Base-by-base conservation (phyloP, 2,329 filamentous ascomycete species). In the Talaromyces islandicus region DNA sequence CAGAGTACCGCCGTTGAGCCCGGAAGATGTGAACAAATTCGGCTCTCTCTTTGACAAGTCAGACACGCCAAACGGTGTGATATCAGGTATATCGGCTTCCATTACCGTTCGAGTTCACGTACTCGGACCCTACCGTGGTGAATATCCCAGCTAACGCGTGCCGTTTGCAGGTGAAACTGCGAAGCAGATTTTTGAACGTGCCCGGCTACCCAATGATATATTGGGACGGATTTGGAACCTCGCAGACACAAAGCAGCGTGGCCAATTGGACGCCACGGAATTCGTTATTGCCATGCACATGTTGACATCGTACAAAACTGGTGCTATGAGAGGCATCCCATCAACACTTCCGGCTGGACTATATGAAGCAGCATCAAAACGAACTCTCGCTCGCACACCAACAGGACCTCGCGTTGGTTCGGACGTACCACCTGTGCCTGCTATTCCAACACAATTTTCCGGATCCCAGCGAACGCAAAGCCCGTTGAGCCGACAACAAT, bases 281-380 rank as follows among this genome's bases (percentile, higher is more conserved):
- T 99, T 99, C 73, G 90, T 96, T 71, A 95, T 99, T 70, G 94
- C 94, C 52, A 99, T 99, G 94, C 94, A 99, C 74, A 81, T 99
- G 62, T 82, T 99, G 63, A 93, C 91, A 14, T 96, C 92, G 12
- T 91, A 91, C 77, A 96, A 96, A 80, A 89, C 87, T 12, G 90
- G 92, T 24, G 82, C 87, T 30, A 83, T 99, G 73, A 87, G 91
- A 64, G 86, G 84, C 21, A 81, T 97, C 60, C 94, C 94, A 1
- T 88, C 80, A 62, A 85, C 89, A 27, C 83, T 99, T 2, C 94
- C 94, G 6, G 86, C 90, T 12, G 90, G 88, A 11, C 80, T 99
- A 5, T 96, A 95, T 70, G 94, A 99, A 70, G 93, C 92, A 52
- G 94, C 94, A 9, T 86, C 90, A 54, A 85, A 92, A 64, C 83